Percentiles rank a stretch among this genome's conserved stretches.
Evolutionary conservation across 768 basidiomycete genomes (phyloP).

Genomic region (Artomyces pyxidatus): DNA sequence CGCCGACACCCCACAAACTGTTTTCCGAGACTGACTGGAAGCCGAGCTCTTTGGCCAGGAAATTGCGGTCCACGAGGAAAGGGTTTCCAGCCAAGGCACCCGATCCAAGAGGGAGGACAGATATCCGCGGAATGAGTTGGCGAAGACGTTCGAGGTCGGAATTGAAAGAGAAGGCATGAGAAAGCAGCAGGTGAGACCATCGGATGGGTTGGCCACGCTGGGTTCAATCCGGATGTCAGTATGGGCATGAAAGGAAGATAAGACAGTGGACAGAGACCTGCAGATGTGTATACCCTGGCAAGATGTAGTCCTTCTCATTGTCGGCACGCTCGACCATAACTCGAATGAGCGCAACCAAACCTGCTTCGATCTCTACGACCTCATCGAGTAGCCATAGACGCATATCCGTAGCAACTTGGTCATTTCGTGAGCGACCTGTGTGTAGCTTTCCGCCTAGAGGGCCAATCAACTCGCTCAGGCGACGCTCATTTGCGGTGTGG

Average conservation of each 20-base stretch:
- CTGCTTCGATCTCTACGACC: conserved; percentile 53
- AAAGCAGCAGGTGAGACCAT: conserved; percentile 95
- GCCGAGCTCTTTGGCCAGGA: conserved; percentile 83
- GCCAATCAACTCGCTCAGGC: conserved; percentile 89
- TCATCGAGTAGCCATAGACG: conserved; percentile 89
- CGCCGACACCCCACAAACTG: conserved; percentile 93
- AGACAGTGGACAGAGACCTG: too few relatives aligned
- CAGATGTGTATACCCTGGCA: conserved; percentile 97
- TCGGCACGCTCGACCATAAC: conserved; percentile 92
- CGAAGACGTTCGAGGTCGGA: conserved; percentile 80
- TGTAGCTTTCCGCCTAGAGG: conserved; percentile 92
- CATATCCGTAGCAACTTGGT: conserved; percentile 98
- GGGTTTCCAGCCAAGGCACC: conserved; percentile 97
- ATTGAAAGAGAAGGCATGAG: conserved; percentile 91
- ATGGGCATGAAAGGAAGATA: not conserved
- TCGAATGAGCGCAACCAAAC: conserved; percentile 69
- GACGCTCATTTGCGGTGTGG: conserved; percentile 96
- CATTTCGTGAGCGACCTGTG: conserved; percentile 94
- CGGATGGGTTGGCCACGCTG: conserved; percentile 97
- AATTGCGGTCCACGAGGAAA: conserved; percentile 88
- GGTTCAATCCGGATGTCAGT: not conserved
- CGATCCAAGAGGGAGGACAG: conserved; percentile 87
- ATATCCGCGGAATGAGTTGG: conserved; percentile 82
- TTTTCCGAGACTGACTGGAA: conserved; percentile 89
- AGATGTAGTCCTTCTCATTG: conserved; percentile 81